Evolutionary conservation across 1,139 yeast species (phyloP).

Genomic region (Pichia terricola): DNA sequence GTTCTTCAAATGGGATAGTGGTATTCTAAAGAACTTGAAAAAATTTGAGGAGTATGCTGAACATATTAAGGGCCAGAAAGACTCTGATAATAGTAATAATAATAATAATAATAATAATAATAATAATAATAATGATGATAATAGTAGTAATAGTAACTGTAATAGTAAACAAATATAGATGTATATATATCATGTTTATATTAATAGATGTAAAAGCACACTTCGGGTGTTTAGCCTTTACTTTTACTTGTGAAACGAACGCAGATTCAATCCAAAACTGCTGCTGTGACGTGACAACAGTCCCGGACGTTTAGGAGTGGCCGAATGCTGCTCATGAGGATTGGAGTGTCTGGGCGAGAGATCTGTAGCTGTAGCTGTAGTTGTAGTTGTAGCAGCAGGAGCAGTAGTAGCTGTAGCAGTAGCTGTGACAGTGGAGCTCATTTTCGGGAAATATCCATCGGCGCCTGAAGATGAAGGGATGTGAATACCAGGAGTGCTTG

Average conservation of each 20-base stretch:
- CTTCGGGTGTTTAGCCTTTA: too few relatives aligned
- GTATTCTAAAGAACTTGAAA: too few relatives aligned
- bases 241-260: neutral
- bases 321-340: too few relatives aligned
- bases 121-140: neutral
- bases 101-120: neutral
- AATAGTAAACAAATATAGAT: neutral
- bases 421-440: too few relatives aligned
- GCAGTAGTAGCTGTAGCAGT: too few relatives aligned
- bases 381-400: too few relatives aligned
- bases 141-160: neutral
- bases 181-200: too few relatives aligned
- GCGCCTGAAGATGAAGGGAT: neutral
- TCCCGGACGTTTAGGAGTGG: neutral
- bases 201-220: too few relatives aligned
- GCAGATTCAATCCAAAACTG: neutral
- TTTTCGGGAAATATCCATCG: neutral
- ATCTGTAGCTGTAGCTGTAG: too few relatives aligned
- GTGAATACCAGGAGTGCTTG: conserved; percentile 4
- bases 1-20: too few relatives aligned
- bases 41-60: too few relatives aligned
- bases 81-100: neutral
- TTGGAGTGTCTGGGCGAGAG: too few relatives aligned
- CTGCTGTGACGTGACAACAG: neutral
- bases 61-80: neutral